A percentile compares a stretch with the other conserved stretches of the same genome.
phyloP scores from a whole-genome alignment of 345 rosid genomes.

The Capsella bursapastoris region DNA sequence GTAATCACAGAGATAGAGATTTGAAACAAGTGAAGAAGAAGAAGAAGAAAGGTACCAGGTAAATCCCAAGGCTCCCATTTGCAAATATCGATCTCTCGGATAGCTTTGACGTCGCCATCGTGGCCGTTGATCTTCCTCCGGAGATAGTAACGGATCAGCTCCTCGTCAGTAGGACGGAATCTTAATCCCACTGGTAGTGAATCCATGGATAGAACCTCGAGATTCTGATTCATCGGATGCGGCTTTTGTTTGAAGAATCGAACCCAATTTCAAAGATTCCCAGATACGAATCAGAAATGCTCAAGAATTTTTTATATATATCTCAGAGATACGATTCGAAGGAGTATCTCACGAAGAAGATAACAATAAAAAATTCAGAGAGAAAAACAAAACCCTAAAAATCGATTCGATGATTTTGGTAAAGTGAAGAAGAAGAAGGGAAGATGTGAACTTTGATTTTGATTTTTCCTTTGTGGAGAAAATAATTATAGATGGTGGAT shows the following conservation, averaged over 20 bases:
- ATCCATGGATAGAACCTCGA: slow-evolving; percentile 55
- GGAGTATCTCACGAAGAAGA: slow-evolving; percentile 29
- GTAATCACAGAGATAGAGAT: not conserved
- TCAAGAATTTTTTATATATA: not conserved
- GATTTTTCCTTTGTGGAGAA: not conserved
- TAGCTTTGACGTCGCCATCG: slow-evolving; percentile 59
- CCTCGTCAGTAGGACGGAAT: slow-evolving; percentile 91
- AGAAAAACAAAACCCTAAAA: slow-evolving; percentile 20
- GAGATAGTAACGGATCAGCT: slow-evolving; percentile 71
- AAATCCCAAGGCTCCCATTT: slow-evolving; percentile 97
- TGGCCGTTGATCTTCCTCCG: slow-evolving; percentile 77
- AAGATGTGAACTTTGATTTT: slow-evolving; percentile 5
- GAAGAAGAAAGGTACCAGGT: slow-evolving; percentile 59
- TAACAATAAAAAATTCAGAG: slow-evolving; percentile 1
- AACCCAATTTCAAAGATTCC: slow-evolving; percentile 12
- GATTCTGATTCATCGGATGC: slow-evolving; percentile 46
- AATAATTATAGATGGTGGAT: not conserved
- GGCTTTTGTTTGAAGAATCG: slow-evolving; percentile 28
- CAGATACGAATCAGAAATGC: slow-evolving; percentile 15
- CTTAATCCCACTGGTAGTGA: slow-evolving; percentile 85
- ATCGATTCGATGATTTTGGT: slow-evolving; percentile 39
- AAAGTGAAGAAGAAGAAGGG: slow-evolving; percentile 36
- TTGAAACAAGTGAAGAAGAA: not conserved
- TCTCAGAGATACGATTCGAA: slow-evolving; percentile 38
- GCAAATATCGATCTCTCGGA: slow-evolving; percentile 84